Conservation (phyloP, 441 rosid genomes). For the Melastoma candidum region DNA sequence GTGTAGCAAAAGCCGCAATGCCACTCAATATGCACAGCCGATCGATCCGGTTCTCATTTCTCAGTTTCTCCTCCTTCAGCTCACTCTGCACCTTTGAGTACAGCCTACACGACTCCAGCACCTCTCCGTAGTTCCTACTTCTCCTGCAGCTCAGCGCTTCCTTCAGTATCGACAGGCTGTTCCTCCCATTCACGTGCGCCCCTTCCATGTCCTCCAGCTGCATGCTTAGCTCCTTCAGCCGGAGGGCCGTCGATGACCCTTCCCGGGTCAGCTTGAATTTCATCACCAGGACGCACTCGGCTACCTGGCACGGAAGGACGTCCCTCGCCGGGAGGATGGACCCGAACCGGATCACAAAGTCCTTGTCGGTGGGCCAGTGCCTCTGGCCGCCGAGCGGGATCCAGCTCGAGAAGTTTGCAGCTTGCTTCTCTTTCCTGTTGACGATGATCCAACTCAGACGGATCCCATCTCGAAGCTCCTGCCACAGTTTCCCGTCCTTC, state of each 20-base stretch:
- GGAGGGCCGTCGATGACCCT: constrained; percentile 35
- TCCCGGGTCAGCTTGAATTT: constrained; percentile 50
- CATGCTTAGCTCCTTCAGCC: constrained; percentile 64
- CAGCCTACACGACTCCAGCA: constrained; percentile 53
- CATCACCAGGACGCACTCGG: constrained; percentile 60
- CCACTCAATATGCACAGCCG: constrained; percentile 50
- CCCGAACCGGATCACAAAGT: constrained; percentile 59
- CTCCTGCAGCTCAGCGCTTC: constrained; percentile 53
- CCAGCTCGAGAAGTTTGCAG: constrained; percentile 72
- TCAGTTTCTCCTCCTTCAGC: constrained; percentile 67
- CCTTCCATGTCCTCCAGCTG: constrained; percentile 76
- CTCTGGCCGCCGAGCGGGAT: constrained; percentile 70
- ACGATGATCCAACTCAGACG: constrained; percentile 71
- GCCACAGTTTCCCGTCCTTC: constrained; percentile 68
- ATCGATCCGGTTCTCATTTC: constrained; percentile 57
- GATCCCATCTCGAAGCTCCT: constrained; percentile 52
- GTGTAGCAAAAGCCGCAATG: constrained; percentile 45
- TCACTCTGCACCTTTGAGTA: constrained; percentile 57
- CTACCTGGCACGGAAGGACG: constrained; percentile 54
- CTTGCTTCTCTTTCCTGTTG: constrained; percentile 50
- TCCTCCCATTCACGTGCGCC: constrained; percentile 61
- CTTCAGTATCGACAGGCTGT: constrained; percentile 54
- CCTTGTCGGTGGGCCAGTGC: constrained; percentile 76
- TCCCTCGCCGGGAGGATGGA: constrained; percentile 65
- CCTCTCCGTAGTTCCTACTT: constrained; percentile 65